Percentiles rank a stretch among this genome's conserved stretches.
Evolutionary conservation across 2,329 filamentous ascomycete genomes (phyloP).

Genomic region (Thielaviopsis ethacetica): DNA sequence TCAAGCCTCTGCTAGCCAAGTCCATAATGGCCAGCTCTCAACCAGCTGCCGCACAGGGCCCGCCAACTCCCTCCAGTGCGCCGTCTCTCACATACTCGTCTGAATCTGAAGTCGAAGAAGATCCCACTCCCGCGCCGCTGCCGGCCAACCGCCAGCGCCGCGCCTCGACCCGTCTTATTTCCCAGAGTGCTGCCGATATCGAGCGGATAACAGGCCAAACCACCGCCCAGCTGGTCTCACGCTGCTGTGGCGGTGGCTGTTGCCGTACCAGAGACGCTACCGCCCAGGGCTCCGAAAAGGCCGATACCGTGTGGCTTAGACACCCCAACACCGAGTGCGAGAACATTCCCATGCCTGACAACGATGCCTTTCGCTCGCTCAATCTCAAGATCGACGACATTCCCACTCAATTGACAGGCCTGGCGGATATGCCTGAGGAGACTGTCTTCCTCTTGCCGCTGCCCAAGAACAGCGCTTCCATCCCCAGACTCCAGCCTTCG

Average conservation of each 20-base stretch:
- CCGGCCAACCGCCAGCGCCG: slow-evolving; percentile 35
- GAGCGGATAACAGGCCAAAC: slow-evolving; percentile 48
- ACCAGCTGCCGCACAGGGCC: slow-evolving; percentile 25
- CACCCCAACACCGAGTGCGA: slow-evolving; percentile 24
- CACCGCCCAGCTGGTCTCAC: slow-evolving; percentile 42
- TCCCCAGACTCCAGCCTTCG: slow-evolving; percentile 6
- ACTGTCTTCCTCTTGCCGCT: slow-evolving; percentile 54
- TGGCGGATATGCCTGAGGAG: slow-evolving; percentile 57
- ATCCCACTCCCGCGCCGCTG: slow-evolving; percentile 26
- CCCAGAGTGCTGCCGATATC: slow-evolving; percentile 45
- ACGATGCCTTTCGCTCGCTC: slow-evolving; percentile 68
- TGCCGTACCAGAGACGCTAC: slow-evolving; percentile 35
- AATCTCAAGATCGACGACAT: slow-evolving; percentile 61
- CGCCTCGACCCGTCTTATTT: slow-evolving; percentile 52
- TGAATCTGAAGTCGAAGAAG: slow-evolving; percentile 43
- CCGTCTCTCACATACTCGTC: slow-evolving; percentile 48
- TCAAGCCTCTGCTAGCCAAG: slow-evolving; percentile 20
- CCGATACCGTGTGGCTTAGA: not conserved
- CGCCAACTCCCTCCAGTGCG: slow-evolving; percentile 30
- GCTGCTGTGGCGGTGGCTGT: slow-evolving; percentile 49
- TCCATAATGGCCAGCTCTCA: slow-evolving; percentile 20
- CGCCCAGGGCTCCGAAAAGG: slow-evolving; percentile 26
- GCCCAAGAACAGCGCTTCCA: slow-evolving; percentile 17
- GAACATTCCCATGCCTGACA: slow-evolving; percentile 49
- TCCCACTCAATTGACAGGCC: slow-evolving; percentile 53